Evolutionary conservation across 441 rosid species (phyloP).

Genomic region (Gossypium gossypioides): DNA sequence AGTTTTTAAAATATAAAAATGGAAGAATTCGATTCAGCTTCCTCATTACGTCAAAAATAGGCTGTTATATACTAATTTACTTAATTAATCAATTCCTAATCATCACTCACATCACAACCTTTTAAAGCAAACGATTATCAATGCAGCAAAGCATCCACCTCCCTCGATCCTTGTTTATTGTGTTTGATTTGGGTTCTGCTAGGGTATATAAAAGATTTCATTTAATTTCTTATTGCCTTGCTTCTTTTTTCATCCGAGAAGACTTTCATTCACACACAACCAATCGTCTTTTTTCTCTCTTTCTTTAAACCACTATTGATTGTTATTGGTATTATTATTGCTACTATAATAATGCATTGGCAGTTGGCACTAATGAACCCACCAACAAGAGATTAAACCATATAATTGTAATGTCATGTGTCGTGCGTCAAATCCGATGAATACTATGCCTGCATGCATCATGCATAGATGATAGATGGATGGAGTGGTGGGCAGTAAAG

Average conservation of each 20-base stretch:
- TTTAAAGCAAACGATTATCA: neutral
- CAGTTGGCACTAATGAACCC: neutral
- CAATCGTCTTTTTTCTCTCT: no score
- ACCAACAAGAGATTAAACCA: no score
- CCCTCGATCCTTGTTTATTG: neutral
- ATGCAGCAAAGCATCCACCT: neutral
- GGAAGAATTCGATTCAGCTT: neutral
- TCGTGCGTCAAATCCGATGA: no score
- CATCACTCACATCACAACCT: neutral
- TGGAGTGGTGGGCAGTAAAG: no score
- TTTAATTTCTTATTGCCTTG: neutral
- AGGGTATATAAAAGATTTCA: no score
- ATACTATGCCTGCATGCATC: no score
- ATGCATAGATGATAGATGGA: no score
- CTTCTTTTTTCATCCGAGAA: neutral
- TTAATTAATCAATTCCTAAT: neutral
- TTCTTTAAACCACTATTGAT: neutral
- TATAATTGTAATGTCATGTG: no score
- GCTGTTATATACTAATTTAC: neutral
- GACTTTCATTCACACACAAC: neutral
- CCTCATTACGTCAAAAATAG: neutral
- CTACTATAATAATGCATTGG: neutral
- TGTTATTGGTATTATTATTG: neutral
- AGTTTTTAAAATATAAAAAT: neutral
- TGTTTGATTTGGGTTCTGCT: no score